Base-by-base conservation (phyloP, 257 asterid species). In the Nicotiana undulata region DNA sequence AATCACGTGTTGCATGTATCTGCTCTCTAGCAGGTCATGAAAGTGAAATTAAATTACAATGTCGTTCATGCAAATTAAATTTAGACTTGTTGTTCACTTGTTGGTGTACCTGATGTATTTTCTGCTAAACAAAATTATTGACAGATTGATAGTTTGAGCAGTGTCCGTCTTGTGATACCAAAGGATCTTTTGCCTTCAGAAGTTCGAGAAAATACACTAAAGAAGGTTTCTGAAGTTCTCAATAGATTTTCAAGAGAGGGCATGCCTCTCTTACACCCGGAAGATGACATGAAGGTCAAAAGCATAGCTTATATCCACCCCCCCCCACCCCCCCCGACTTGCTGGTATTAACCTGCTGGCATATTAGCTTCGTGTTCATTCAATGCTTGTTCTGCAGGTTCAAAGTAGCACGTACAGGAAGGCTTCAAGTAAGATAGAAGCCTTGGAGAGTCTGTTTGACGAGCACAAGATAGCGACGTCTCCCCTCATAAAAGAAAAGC, bases 201-300 rank as follows among this genome's bases (percentile, higher is more conserved):
- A 88, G 86, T 93, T 85, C 96, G 99, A 81, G 93, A 94, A 88
- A 92, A 96, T 84, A 94, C 99, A 66, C 77, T 93, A 86, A 94
- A 92, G 92, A 96, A 89, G 90, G 91, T 91, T 24, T 89, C 91
- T 61, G 97, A 93, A 88, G 92, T 90, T 88, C 90, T 92, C 77
- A 89, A 82, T 81, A 90, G 97, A 90, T 91, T 91, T 89, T 80
- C 90, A 6, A 93, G 90, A 86, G 97, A 88, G 80, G 97, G 99
- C 82, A 58, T 91, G 82, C 95, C 99, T 81, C 88, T 85, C 83
- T 89, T 96, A 52, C 97, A 94, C 87, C 97, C 99, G 28, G 96
- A 94, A 90, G 98, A 88, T 84, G 99, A 96, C 90, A 90, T 96
- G 99, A 93, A 91, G 96, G 99, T 92, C 79, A 58, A 78, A 20